A percentile compares a stretch with the other conserved stretches of the same genome.
phyloP scores from a whole-genome alignment of 2,329 filamentous ascomycete genomes.

The Coniella vitis region DNA sequence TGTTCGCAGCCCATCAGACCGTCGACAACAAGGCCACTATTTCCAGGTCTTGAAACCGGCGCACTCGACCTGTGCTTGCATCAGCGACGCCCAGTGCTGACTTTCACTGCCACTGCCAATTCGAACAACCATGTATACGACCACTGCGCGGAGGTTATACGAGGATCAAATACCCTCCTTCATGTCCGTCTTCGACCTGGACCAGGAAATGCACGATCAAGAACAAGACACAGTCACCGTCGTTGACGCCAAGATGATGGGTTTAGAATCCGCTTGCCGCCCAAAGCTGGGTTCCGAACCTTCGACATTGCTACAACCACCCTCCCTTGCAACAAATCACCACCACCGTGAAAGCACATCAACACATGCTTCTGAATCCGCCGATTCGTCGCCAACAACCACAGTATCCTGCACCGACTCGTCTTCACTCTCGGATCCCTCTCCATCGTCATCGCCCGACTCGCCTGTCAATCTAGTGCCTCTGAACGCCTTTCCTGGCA shows the following conservation, averaged over 20 bases:
- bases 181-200: conserved; percentile 68
- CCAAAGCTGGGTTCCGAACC: conserved; percentile 31
- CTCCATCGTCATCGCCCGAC: conserved; percentile 86
- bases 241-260: conserved; percentile 46
- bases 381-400: conserved; percentile 90
- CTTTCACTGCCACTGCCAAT: neutral
- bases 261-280: conserved; percentile 34
- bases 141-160: conserved; percentile 53
- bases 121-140: conserved; percentile 50
- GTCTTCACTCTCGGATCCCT: conserved; percentile 81
- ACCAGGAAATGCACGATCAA: conserved; percentile 44
- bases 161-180: conserved; percentile 69
- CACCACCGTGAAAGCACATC: conserved; percentile 73
- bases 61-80: conserved; percentile 4
- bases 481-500: conserved; percentile 60
- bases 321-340: conserved; percentile 48
- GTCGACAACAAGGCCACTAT: neutral
- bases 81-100: conserved; percentile 3
- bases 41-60: neutral
- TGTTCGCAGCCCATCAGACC: neutral
- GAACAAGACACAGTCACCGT: conserved; percentile 48
- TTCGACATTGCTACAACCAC: conserved; percentile 24
- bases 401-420: conserved; percentile 91
- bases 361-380: conserved; percentile 72
- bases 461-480: conserved; percentile 73